These are phyloP conservation scores for Lachancea meyersii DNA, from an alignment of 805 yeast genomes.

Conservation along the genomic window DNA sequence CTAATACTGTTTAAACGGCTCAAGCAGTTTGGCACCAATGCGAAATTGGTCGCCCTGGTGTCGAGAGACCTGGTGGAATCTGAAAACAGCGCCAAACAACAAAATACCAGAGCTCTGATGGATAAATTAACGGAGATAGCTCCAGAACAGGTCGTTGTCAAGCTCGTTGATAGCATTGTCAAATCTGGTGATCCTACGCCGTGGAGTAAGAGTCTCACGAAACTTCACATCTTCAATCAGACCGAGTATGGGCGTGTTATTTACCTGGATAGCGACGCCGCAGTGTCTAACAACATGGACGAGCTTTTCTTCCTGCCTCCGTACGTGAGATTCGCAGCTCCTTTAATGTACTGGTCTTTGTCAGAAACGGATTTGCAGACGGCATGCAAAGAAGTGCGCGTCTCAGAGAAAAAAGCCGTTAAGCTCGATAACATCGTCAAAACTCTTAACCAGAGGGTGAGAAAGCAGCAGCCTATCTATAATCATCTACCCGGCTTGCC, in stretches of 20 bases:
- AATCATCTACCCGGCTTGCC: slow-evolving; percentile 32
- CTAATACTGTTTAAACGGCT: slow-evolving; percentile 40
- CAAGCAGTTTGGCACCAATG: slow-evolving; percentile 33
- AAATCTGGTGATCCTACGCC: slow-evolving; percentile 28
- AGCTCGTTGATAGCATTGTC: slow-evolving; percentile 19
- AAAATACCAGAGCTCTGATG: not conserved
- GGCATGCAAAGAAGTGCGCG: slow-evolving; percentile 10
- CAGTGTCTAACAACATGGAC: slow-evolving; percentile 36
- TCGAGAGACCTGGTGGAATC: slow-evolving; percentile 20
- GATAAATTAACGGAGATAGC: slow-evolving; percentile 19
- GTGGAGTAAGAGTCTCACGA: slow-evolving; percentile 49
- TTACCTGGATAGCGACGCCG: slow-evolving; percentile 49
- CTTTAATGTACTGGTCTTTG: slow-evolving; percentile 35
- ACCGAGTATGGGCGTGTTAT: slow-evolving; percentile 43
- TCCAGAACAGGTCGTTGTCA: slow-evolving; percentile 24
- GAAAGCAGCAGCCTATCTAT: slow-evolving; percentile 24
- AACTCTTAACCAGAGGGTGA: slow-evolving; percentile 7
- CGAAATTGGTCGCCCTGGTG: slow-evolving; percentile 41
- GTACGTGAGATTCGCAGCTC: slow-evolving; percentile 34
- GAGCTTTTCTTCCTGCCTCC: slow-evolving; percentile 43
- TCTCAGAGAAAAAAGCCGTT: slow-evolving; percentile 15
- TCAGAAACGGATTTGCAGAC: slow-evolving; percentile 16
- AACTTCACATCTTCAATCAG: slow-evolving; percentile 43
- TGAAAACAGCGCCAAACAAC: slow-evolving; percentile 3
- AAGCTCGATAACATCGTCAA: slow-evolving; percentile 20